Base-by-base conservation (phyloP, 1,139 yeast species). In the Suhomyces terraborum region DNA sequence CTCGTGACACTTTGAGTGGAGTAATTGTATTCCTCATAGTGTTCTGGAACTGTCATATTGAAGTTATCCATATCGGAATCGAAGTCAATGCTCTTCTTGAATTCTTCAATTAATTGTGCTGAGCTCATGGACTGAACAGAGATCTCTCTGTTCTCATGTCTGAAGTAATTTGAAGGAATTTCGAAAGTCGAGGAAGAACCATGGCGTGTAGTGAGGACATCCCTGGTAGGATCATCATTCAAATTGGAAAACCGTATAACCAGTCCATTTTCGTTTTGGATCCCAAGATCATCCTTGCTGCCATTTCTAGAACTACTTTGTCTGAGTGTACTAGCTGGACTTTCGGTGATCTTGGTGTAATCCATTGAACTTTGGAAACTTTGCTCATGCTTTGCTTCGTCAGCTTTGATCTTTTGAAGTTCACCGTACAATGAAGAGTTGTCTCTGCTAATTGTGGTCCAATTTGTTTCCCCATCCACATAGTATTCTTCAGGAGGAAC, bases 381-480 rank as follows among this genome's bases (percentile, higher is more conserved):
- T 9, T 27, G 30, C 6, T 26, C 41, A 17, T 13, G 17, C 6
- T 4, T 17, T 17, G 24, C 32, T 10, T 36, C 22, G 19, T 36
- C 42, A 19, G 50, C 57, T 41, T 48, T 53, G 33, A 59, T 46
- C 24, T 58, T 58, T 19, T 44, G 48, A 10, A 60, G 43, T 32
- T 62, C 62, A 3, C 46, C 51, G 22, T 54, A 54, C 23, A 62
- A 54, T 4, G 59, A 49, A 7, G 60, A 54, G 35, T 59, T 58
- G 22, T 63, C 67, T 24, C 63, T 47, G 9, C 59, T 49, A 10
- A 64, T 48, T 4, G 55, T 32, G 5, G 61, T 55, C 77, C 77
- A 71, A 45, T 71, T 71, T 6, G 67, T 57, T 40, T 62, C 66
- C 1, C 66, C 66, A 36, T 67, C 73, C 13, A 50, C 51, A 34